phyloP scores from a whole-genome alignment of 108 stramenopile genomes.

The Nitzschia inconspicua region DNA sequence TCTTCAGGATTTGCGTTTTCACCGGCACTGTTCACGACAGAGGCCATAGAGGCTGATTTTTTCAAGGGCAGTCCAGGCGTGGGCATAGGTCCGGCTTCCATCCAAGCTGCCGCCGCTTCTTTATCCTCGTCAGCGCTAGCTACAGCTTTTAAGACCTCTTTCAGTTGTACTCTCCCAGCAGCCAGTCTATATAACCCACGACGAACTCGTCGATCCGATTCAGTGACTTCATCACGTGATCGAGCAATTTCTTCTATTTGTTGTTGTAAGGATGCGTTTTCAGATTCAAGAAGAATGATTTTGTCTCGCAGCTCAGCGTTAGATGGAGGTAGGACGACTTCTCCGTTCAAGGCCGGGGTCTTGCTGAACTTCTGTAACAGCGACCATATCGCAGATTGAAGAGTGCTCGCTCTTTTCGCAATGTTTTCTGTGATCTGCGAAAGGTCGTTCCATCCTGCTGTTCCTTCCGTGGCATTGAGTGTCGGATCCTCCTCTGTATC shows the following conservation, averaged over 20 bases:
- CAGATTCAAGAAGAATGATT: constrained; percentile 13
- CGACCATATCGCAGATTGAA: constrained; percentile 50
- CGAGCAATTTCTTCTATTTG: constrained; percentile 62
- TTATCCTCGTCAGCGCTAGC: constrained; percentile 59
- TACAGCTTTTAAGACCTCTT: constrained; percentile 64
- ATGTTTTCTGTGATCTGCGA: constrained; percentile 23
- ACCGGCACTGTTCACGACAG: not conserved
- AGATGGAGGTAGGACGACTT: not conserved
- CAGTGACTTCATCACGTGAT: constrained; percentile 58
- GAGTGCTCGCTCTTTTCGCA: constrained; percentile 31
- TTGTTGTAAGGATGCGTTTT: constrained; percentile 33
- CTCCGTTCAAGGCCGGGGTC: constrained; percentile 4
- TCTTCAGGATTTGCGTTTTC: constrained; percentile 1
- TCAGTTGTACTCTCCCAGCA: constrained; percentile 51
- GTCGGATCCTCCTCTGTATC: not conserved
- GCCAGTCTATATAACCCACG: constrained; percentile 79
- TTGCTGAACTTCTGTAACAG: constrained; percentile 26
- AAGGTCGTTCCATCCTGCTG: constrained; percentile 33
- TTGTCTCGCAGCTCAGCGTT: constrained; percentile 5
- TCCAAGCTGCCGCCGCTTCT: constrained; percentile 37
- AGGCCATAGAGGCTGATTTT: constrained; percentile 1
- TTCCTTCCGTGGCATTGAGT: not conserved
- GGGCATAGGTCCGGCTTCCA: constrained; percentile 11
- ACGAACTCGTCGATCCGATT: constrained; percentile 68
- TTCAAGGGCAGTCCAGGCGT: constrained; percentile 3